These are phyloP conservation scores for Solanum arcanum DNA, from an alignment of 257 asterid species.

Conservation along the genomic window DNA sequence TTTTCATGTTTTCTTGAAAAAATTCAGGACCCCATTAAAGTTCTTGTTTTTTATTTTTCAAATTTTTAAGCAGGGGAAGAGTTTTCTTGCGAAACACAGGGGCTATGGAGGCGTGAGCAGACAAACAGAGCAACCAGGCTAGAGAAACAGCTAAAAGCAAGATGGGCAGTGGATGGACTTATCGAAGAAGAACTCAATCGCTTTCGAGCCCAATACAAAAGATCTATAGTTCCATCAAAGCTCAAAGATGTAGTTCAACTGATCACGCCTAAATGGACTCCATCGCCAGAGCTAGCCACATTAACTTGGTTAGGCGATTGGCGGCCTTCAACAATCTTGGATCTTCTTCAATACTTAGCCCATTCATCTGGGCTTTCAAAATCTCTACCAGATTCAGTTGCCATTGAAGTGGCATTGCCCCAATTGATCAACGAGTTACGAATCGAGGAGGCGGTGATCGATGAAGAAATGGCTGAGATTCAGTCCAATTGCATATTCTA, in stretches of 20 bases:
- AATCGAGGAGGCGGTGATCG: conserved; percentile 82
- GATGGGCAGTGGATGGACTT: conserved; percentile 53
- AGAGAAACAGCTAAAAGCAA: conserved; percentile 61
- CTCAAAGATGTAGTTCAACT: conserved; percentile 46
- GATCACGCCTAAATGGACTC: conserved; percentile 57
- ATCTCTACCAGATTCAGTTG: conserved; percentile 23
- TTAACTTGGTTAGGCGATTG: conserved; percentile 81
- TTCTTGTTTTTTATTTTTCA: neutral
- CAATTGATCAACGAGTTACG: conserved; percentile 54
- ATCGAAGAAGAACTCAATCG: conserved; percentile 49
- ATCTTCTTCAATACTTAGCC: conserved; percentile 40
- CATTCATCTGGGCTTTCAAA: conserved; percentile 8
- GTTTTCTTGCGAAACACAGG: conserved; percentile 30
- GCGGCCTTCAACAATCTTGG: conserved; percentile 73
- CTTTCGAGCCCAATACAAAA: conserved; percentile 37
- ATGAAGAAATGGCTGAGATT: conserved; percentile 77
- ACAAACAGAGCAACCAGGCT: conserved; percentile 51
- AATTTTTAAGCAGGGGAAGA: conserved; percentile 28
- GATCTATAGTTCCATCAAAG: conserved; percentile 31
- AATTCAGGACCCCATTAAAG: neutral
- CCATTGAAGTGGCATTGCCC: conserved; percentile 31
- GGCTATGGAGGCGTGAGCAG: conserved; percentile 64
- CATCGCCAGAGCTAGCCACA: conserved; percentile 58
- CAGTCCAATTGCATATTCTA: conserved; percentile 67
- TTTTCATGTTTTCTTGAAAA: neutral